Evolutionary conservation across 371 early-diverging fungal genomes (phyloP).

Genomic region (Conidiobolus incongruus): DNA sequence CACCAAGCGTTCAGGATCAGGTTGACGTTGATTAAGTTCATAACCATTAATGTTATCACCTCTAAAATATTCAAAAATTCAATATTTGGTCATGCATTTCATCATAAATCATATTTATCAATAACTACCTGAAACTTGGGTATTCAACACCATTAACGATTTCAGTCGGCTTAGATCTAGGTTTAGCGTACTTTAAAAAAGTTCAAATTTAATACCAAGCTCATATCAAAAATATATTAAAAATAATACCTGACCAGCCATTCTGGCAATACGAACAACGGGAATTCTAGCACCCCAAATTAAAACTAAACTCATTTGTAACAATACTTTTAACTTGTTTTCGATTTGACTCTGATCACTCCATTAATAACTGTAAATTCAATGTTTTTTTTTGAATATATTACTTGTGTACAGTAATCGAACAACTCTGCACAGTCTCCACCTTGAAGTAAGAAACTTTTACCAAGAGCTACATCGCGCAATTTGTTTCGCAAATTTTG

Average conservation of each 20-base stretch:
- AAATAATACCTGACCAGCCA: constrained; percentile 56
- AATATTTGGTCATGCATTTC: no score
- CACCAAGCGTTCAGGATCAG: constrained; percentile 84
- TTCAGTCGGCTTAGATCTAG: constrained; percentile 79
- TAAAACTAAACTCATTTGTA: constrained; percentile 90
- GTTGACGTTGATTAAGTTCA: constrained; percentile 58
- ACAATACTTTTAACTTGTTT: constrained; percentile 77
- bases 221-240: neutral
- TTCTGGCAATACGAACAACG: constrained; percentile 86
- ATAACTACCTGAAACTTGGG: constrained; percentile 31
- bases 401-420: constrained; percentile 81
- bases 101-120: no score
- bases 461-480: constrained; percentile 67
- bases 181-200: constrained; percentile 67
- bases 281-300: constrained; percentile 83
- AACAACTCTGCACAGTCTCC: constrained; percentile 97
- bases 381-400: no score
- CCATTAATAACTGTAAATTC: no score
- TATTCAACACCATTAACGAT: constrained; percentile 61
- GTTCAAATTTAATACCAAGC: neutral
- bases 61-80: no score
- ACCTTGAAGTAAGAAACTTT: constrained; percentile 86
- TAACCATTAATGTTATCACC: constrained; percentile 95
- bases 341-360: constrained; percentile 58
- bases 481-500: constrained; percentile 61